These are phyloP conservation scores for Thalassiosira mediterranea DNA, from an alignment of 352 stramenopile genomes.

Conservation along the genomic window DNA sequence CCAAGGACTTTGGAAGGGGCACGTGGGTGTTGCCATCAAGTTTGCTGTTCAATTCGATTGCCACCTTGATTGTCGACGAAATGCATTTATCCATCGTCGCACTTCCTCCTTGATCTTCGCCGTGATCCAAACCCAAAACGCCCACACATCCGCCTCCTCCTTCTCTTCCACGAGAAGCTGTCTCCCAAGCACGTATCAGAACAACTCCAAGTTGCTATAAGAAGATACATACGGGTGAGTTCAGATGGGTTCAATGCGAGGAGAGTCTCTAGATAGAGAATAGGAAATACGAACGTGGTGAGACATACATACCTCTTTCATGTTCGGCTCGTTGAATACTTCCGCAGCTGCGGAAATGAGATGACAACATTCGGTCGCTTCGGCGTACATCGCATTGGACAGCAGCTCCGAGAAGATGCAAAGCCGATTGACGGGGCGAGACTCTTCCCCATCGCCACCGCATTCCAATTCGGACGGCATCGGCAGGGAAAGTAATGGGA, in stretches of 20 bases:
- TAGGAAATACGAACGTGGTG: too few species aligned
- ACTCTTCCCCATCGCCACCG: background rate
- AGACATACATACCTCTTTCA: too few species aligned
- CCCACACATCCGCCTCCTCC: background rate
- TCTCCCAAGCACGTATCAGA: slow-evolving; percentile 16
- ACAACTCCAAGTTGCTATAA: slow-evolving; percentile 31
- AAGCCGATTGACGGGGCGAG: slow-evolving; percentile 8
- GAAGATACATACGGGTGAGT: too few species aligned
- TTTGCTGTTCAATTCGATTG: slow-evolving; percentile 35
- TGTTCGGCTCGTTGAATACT: slow-evolving; percentile 40
- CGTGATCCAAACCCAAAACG: slow-evolving; percentile 30
- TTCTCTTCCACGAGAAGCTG: too few species aligned
- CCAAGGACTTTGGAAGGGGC: slow-evolving; percentile 33
- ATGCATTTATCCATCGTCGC: too few species aligned
- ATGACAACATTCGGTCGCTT: slow-evolving; percentile 36
- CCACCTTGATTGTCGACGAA: slow-evolving; percentile 22
- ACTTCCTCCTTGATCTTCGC: slow-evolving; percentile 9
- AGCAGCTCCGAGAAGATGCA: slow-evolving; percentile 51
- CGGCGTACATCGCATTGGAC: slow-evolving; percentile 36
- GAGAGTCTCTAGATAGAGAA: too few species aligned
- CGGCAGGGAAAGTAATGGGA: slow-evolving; percentile 23
- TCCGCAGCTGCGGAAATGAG: slow-evolving; percentile 39
- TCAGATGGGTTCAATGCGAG: too few species aligned
- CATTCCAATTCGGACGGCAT: background rate
- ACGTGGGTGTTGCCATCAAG: slow-evolving; percentile 48